A percentile compares a stretch with the other conserved stretches of the same genome.
Evolutionary conservation across 2,329 filamentous ascomycete species (phyloP).

Genomic region (Pochonia chlamydosporia): DNA sequence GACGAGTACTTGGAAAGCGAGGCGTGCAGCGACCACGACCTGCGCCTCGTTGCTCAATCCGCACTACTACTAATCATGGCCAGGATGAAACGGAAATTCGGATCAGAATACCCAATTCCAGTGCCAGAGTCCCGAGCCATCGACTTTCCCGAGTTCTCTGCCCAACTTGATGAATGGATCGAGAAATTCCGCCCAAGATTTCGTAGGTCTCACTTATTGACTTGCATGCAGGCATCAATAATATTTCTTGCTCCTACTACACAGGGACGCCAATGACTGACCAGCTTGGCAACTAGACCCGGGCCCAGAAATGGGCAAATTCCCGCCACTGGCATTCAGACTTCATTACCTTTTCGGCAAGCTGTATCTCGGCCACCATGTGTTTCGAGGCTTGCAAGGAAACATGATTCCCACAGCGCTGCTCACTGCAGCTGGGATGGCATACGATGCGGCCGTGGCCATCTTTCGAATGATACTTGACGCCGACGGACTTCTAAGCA

Average conservation of each 20-base stretch:
- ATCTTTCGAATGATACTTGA: conserved; percentile 5
- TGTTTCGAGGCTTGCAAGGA: conserved; percentile 3
- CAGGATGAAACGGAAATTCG: not conserved
- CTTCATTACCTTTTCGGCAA: conserved; percentile 6
- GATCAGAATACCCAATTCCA: not conserved
- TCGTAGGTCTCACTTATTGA: not conserved
- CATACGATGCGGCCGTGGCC: not conserved
- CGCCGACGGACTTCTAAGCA: not conserved
- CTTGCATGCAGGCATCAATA: too few relatives aligned
- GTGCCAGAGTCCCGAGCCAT: not conserved
- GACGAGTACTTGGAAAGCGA: not conserved
- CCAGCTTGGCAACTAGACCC: not conserved
- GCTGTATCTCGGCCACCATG: conserved; percentile 8
- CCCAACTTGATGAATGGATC: not conserved
- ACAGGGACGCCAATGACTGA: not conserved
- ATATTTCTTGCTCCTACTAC: not conserved
- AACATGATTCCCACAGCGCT: not conserved
- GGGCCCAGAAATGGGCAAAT: conserved; percentile 2
- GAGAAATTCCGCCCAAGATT: not conserved
- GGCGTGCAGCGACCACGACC: not conserved
- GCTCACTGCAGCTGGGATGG: conserved; percentile 4
- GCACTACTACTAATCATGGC: conserved; percentile 1
- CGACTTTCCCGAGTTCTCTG: not conserved
- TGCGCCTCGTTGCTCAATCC: conserved; percentile 3
- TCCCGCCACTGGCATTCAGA: not conserved